Evolutionary conservation across 352 stramenopile genomes (phyloP).

Genomic region (Phytophthora europaea): DNA sequence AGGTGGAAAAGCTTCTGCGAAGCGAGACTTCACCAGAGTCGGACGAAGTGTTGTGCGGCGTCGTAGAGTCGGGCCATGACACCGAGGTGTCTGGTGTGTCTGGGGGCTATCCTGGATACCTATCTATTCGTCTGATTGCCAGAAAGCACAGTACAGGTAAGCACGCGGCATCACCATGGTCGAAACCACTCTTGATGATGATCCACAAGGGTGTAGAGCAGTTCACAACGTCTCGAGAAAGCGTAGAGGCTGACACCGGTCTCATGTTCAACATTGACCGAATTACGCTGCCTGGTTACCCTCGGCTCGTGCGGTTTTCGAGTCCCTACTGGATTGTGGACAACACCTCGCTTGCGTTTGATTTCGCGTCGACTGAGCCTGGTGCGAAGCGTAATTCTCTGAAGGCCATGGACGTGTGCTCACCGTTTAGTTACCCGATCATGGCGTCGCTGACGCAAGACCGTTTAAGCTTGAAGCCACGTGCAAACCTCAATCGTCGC

Average conservation of each 20-base stretch:
- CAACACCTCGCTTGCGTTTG: slow-evolving; percentile 80
- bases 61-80: slow-evolving; percentile 76
- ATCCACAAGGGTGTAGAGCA: slow-evolving; percentile 78
- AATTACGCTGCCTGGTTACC: slow-evolving; percentile 69
- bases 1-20: slow-evolving; percentile 68
- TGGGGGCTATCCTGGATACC: slow-evolving; percentile 74
- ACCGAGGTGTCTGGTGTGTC: slow-evolving; percentile 83
- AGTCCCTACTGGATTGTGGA: slow-evolving; percentile 90
- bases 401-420: slow-evolving; percentile 48
- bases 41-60: slow-evolving; percentile 56
- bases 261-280: slow-evolving; percentile 82
- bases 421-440: slow-evolving; percentile 71
- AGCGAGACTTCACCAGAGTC: slow-evolving; percentile 39
- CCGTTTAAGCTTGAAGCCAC: slow-evolving; percentile 78
- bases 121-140: slow-evolving; percentile 69
- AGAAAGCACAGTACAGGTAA: slow-evolving; percentile 46
- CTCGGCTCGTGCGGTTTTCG: slow-evolving; percentile 84
- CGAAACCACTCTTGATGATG: slow-evolving; percentile 87
- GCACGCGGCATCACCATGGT: slow-evolving; percentile 66
- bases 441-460: slow-evolving; percentile 69
- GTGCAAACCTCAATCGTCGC: slow-evolving; percentile 51
- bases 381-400: slow-evolving; percentile 64
- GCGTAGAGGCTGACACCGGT: slow-evolving; percentile 56
- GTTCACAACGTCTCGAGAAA: slow-evolving; percentile 78
- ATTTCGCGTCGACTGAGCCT: slow-evolving; percentile 61